Base-by-base conservation (phyloP, 306 rosid genomes). In the Prunus davidiana region DNA sequence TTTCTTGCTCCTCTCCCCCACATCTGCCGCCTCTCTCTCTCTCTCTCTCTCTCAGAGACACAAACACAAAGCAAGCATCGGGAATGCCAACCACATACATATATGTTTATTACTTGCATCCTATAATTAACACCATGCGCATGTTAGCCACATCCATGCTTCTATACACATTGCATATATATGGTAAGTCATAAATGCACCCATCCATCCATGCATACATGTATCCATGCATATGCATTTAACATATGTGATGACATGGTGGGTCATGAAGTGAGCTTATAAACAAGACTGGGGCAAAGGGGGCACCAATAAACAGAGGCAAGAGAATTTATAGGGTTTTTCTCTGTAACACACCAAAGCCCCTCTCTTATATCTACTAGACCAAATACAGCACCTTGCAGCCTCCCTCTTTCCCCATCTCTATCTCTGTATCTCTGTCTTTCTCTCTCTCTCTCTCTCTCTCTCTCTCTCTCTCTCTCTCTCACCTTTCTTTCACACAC, bases 1-100 rank as follows among this genome's bases (percentile, higher is more conserved):
- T 94, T 90, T 94, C 98, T 86, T 51, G 93, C 90, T 91, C 94
- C 97, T 90, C 89, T 87, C 98, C 93, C 93, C 97, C 96, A 91
- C 93, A 91, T 93, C 97, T 93, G 91, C 93, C 97, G 98, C 86
- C 89, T 89, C 82, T 86, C 88, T 80, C 85, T 56, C 79, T 80
- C 25, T 73, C 86, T 30, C 71, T 43, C 52, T n/a, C 73, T 52
- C 57, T 52, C 10, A 5, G 20, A 14, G 43, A 38, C 20, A 52
- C 57, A 52, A 13, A 52, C 57, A 65, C 58, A 71, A 62, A 49
- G 63, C 74, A n/a, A 41, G 72, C 91, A 81, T 92, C 75, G 96
- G 93, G 87, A 89, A 89, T 51, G 88, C 87, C 85, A 81, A 82
- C 89, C 90, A 65, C 89, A 82, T 72, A 79, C 43, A 83, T 32